Evolutionary conservation across 2,329 filamentous ascomycete genomes (phyloP), one percentile per base, ranked within the genome.

Genomic region (Dendrostoma leiphaemia): DNA sequence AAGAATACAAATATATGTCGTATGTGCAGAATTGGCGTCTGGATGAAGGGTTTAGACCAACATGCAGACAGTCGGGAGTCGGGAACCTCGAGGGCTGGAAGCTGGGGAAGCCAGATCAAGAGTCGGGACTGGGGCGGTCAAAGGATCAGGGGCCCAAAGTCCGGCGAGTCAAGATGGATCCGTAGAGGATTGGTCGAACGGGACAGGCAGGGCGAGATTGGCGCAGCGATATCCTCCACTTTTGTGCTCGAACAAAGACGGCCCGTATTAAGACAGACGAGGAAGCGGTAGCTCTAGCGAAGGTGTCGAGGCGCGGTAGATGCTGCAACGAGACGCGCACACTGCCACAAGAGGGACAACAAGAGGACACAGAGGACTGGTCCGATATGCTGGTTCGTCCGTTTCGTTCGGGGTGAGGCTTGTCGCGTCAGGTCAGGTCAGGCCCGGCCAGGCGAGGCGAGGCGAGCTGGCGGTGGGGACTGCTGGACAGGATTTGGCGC

Each of bases 191-290:
- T 47, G 28, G 38, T 34, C 47, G 43, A 38, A 45, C n/a, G 40
- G 24, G 48, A 43, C 48, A 47, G 47, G 28, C 32, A 52, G 31
- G 26, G 48, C 31, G 41, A 53, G 44, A 31, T 23, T 45, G 45
- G 48, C 23, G 48, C 40, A 34, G 44, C 37, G 6, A 43, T 35
- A 9, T n/a, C 34, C 34, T 47, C 52, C 47, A 49, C 38, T 41
- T 51, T 47, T 46, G 56, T 41, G 13, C 21, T 55, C 44, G 44
- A 48, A 58, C 56, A 58, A 58, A 58, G 56, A 38, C 52, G 41
- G 38, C 35, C 45, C 52, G 48, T 51, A 52, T 51, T 55, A 43
- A 31, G 28, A 41, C 51, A 43, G 43, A 40, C 52, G 38, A 48
- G 31, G 47, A 35, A 53, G 49, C 51, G 40, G 45, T 44, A 41